Percentiles rank a stretch among this genome's conserved stretches.
These are phyloP conservation scores for Xylaria castorea DNA, from an alignment of 495 filamentous ascomycete genomes.

Conservation along the genomic window DNA sequence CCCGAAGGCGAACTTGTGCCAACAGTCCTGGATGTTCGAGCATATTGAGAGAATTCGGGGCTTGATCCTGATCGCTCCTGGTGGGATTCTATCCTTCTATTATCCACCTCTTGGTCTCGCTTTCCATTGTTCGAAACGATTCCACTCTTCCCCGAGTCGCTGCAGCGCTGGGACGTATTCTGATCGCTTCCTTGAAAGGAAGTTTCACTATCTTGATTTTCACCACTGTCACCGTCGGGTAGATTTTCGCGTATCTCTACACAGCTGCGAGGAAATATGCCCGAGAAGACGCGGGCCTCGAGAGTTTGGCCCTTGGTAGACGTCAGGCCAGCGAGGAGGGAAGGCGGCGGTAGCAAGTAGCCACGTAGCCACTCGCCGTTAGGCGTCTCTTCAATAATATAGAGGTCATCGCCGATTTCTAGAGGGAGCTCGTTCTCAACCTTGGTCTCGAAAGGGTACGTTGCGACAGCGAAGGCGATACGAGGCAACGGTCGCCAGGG, in stretches of 20 bases:
- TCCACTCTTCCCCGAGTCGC: conserved; percentile 57
- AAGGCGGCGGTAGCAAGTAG: conserved; percentile 93
- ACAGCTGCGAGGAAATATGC: conserved; percentile 93
- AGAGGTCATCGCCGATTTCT: conserved; percentile 96
- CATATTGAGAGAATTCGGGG: background rate
- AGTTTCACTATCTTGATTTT: conserved; percentile 46
- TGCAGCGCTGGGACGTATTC: conserved; percentile 40
- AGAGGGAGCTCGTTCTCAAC: conserved; percentile 92
- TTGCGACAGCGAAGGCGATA: conserved; percentile 96
- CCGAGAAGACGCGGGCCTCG: conserved; percentile 93
- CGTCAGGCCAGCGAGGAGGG: conserved; percentile 88
- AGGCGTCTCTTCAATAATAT: conserved; percentile 93
- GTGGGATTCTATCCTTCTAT: background rate
- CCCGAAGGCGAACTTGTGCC: conserved; percentile 49
- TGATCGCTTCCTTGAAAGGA: conserved; percentile 33
- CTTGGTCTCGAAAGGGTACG: conserved; percentile 86
- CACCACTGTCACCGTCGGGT: conserved; percentile 64
- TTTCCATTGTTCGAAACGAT: conserved; percentile 45
- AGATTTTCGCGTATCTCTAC: conserved; percentile 81
- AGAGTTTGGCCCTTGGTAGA: conserved; percentile 91
- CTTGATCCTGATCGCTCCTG: background rate
- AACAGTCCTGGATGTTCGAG: background rate
- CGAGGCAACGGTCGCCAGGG: conserved; percentile 96
- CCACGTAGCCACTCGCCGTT: conserved; percentile 92
- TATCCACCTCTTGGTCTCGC: conserved; percentile 33